Evolutionary conservation across 495 filamentous ascomycete genomes (phyloP), one percentile per base, ranked within the genome.

Genomic region (Xylaria scruposa): DNA sequence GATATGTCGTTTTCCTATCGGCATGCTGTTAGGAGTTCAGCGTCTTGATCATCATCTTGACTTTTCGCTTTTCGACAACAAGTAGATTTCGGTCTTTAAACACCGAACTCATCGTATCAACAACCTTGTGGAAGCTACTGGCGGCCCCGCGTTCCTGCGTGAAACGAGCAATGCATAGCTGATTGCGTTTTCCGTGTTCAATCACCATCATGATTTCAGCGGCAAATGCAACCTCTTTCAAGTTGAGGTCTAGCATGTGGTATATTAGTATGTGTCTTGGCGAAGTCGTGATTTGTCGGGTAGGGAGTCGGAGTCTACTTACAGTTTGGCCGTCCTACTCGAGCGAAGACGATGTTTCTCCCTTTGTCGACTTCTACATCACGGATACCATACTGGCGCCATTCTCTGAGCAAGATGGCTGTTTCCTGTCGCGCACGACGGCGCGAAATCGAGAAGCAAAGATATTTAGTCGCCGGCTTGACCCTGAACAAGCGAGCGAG

Each of bases 111-210:
- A 98, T 84, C 4, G 90, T 88, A 42, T 93, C 92, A n/a, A 97
- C 86, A 8, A 97, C 91, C 74, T 89, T 89, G 75, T 92, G 85
- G 82, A 99, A 97, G 38, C 91, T 94, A 66, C 89, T 92, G 1
- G 93, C 95, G 0, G 95, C 94, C 21, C 96, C 96, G 58, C 90
- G 89, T 76, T 95, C 92, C 77, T 97, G 95, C 38, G 91, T 94
- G 82, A 98, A 93, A 19, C 92, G 90, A 31, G 91, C 93, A 54
- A 97, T 88, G 79, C 90, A 91, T 21, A 97, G 86, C 40, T 78
- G 78, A 68, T 88, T 88, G 66, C 89, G 86, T 75, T 86, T 88
- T 44, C 93, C 92, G 72, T 93, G 91, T 78, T 97, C 92, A 42
- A 95, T 91, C 13, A 97, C 89, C 12, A 90, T 92, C 81, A 93